phyloP scores from a whole-genome alignment of 2,329 filamentous ascomycete genomes.

The Neocucurbitaria cava region DNA sequence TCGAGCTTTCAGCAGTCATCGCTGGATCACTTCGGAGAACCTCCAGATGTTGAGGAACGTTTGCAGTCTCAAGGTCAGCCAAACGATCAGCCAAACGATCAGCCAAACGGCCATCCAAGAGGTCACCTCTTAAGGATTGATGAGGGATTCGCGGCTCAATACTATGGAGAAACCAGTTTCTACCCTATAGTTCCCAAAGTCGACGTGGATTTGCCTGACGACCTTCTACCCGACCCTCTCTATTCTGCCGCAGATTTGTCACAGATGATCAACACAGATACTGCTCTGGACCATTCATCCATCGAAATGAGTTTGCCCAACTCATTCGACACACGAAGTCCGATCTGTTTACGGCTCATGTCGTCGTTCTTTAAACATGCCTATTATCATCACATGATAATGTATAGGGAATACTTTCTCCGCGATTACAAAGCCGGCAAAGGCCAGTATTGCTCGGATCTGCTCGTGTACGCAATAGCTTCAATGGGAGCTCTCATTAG shows the following conservation, averaged over 20 bases:
- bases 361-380: conserved; percentile 57
- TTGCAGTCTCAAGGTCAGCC: too few species aligned
- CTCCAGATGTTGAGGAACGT: too few species aligned
- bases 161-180: conserved; percentile 59
- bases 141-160: too few species aligned
- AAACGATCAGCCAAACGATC: too few species aligned
- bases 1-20: too few species aligned
- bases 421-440: conserved; percentile 57
- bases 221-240: too few species aligned
- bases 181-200: conserved; percentile 45
- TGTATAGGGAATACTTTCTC: conserved; percentile 61
- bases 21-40: too few species aligned
- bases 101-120: too few species aligned
- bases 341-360: conserved; percentile 53
- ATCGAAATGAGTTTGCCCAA: not conserved
- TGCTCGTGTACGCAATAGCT: conserved; percentile 59
- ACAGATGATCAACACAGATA: too few species aligned
- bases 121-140: too few species aligned
- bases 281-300: too few species aligned
- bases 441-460: conserved; percentile 59
- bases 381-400: conserved; percentile 59
- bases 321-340: conserved; percentile 31
- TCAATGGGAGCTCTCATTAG: conserved; percentile 58
- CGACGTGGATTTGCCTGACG: not conserved
- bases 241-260: not conserved